Base-by-base conservation (phyloP, 1,284 basidiomycete genomes). In the Apiotrichum porosum region DNA sequence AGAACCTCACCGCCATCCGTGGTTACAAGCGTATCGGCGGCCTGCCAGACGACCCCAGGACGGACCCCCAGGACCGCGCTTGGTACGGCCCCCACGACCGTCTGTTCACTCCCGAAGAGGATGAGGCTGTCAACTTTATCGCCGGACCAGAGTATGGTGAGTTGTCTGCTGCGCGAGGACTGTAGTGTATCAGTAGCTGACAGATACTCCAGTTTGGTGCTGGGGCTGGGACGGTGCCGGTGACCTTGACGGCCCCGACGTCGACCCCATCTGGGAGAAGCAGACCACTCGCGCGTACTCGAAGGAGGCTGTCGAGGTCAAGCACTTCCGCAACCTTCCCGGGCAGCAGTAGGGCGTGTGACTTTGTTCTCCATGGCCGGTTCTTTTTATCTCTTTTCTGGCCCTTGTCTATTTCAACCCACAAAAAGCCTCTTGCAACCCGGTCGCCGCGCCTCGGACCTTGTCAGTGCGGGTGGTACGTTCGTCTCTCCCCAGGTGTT, bases 211-310 rank as follows among this genome's bases (percentile, higher is more conserved):
- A 92, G 91, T 94, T 9, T 95, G 91, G 91, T 95, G 91, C 69
- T 95, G 92, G 92, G 92, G 92, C 19, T 97, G 92, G 92, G 92
- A 97, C 66, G 92, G 92, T 31, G 92, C 92, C 3, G 92, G 92
- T 37, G 92, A 95, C 67, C 79, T 97, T 21, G 92, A 94, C 56
- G 91, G 89, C 37, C 90, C 89, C 0, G 89, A 74, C 55, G 88
- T 95, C 4, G 92, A 95, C 63, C 92, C 92, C 8, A 86, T 97
- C 54, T 97, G 92, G 92, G 92, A 95, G 70, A 65, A 71, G 26
- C 86, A 86, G 82, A 79, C 86, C 17, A 82, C 85, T 58, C 81
- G 78, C 63, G 81, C 85, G 18, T 82, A 75, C 44, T 72, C 72
- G 13, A 49, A 77, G 2, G 81, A 83, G 42, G 73, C 85, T 1